phyloP scores from a whole-genome alignment of 176 grass and related monocot species.

The Raddia distichophylla region DNA sequence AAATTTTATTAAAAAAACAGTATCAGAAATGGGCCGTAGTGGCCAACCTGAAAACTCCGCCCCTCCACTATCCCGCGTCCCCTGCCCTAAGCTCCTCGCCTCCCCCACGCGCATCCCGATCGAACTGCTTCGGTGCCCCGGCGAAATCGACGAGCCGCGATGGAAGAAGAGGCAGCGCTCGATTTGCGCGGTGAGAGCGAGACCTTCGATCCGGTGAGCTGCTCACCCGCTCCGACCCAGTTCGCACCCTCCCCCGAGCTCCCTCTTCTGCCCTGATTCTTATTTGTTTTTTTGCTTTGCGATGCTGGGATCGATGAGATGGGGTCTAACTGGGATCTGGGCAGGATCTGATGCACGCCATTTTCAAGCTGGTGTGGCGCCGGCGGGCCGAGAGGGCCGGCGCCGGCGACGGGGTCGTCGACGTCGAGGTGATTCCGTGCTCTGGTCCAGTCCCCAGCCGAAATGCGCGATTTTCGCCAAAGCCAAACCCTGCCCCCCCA shows the following conservation, averaged over 20 bases:
- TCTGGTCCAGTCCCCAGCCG: neutral
- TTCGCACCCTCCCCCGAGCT: no score
- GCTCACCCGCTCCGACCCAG: neutral
- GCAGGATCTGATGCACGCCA: constrained; percentile 74
- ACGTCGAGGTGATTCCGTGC: constrained; percentile 52
- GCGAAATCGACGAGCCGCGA: constrained; percentile 1
- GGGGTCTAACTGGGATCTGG: neutral
- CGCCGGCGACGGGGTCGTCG: constrained; percentile 20
- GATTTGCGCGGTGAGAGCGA: neutral
- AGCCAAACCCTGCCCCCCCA: no score
- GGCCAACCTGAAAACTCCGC: neutral
- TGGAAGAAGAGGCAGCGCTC: constrained; percentile 35
- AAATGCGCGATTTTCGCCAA: no score
- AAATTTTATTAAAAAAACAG: no score
- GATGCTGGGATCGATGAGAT: neutral
- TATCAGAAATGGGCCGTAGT: neutral
- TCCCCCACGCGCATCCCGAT: neutral
- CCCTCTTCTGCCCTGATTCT: neutral
- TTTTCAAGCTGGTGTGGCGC: constrained; percentile 91
- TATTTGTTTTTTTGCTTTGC: neutral
- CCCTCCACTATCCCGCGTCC: neutral
- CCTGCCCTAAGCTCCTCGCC: neutral
- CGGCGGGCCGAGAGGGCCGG: constrained; percentile 41
- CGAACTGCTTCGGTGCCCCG: neutral
- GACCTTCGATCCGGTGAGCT: constrained; percentile 59